Percentiles rank a stretch among this genome's conserved stretches.
These are phyloP conservation scores for Dactylis glomerata DNA, from an alignment of 176 grass and related monocot genomes.

Conservation along the genomic window DNA sequence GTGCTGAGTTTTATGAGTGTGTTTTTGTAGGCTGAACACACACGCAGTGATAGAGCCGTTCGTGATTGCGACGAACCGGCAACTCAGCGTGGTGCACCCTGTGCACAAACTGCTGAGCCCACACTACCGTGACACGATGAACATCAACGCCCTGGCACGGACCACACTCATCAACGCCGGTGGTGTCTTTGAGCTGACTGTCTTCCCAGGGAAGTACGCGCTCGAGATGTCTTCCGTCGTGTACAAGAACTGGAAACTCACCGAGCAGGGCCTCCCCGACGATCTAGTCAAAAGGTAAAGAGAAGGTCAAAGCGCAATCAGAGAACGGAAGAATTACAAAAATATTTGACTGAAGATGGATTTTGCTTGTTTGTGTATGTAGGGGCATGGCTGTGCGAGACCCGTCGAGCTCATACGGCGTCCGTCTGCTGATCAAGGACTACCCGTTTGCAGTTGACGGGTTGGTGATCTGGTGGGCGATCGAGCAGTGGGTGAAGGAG, in stretches of 20 bases:
- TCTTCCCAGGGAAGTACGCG: slow-evolving; percentile 71
- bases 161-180: slow-evolving; percentile 74
- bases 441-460: slow-evolving; percentile 76
- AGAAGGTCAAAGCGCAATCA: background rate
- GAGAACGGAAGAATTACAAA: background rate
- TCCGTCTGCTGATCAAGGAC: slow-evolving; percentile 74
- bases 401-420: slow-evolving; percentile 31
- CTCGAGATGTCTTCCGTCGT: slow-evolving; percentile 64
- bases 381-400: slow-evolving; percentile 55
- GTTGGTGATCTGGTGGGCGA: slow-evolving; percentile 64
- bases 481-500: slow-evolving; percentile 61
- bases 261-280: slow-evolving; percentile 66
- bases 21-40: slow-evolving; percentile 70
- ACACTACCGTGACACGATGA: slow-evolving; percentile 89
- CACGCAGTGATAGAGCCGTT: slow-evolving; percentile 89
- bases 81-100: slow-evolving; percentile 71
- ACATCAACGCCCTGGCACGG: slow-evolving; percentile 87
- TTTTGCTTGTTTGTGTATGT: slow-evolving; percentile 5
- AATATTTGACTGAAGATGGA: background rate
- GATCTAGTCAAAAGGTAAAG: slow-evolving; percentile 78
- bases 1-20: background rate
- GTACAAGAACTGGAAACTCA: slow-evolving; percentile 88
- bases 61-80: slow-evolving; percentile 73
- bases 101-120: slow-evolving; percentile 84
- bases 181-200: slow-evolving; percentile 67